Conservation (phyloP, 768 basidiomycete species). For the Dentipellis sp. region DNA sequence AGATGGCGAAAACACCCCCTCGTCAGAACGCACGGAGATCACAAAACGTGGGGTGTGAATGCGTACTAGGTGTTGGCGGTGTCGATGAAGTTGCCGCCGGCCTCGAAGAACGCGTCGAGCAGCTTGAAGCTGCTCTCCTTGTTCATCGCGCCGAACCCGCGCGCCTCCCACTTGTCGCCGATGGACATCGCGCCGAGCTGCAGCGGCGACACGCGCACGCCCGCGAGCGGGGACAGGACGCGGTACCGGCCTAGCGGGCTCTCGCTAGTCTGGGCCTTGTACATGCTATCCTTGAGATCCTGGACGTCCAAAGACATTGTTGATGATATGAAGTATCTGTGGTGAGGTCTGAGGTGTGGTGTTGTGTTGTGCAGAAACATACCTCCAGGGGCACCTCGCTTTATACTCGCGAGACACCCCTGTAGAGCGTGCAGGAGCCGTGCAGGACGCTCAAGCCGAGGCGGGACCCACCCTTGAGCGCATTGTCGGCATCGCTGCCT, state of each 20-base stretch:
- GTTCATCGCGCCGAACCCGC: conserved; percentile 27
- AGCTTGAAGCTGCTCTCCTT: conserved; percentile 27
- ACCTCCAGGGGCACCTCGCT: background rate
- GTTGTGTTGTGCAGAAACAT: background rate
- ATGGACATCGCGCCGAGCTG: conserved; percentile 17
- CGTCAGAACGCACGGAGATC: conserved; percentile 17
- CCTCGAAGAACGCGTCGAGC: conserved; percentile 26
- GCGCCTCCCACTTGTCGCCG: conserved; percentile 12
- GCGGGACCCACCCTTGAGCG: background rate
- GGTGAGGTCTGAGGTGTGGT: background rate
- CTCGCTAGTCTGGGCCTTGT: background rate
- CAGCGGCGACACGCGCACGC: conserved; percentile 19
- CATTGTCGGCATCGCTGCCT: background rate
- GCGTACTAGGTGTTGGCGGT: background rate
- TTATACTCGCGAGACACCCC: background rate
- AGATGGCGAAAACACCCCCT: background rate
- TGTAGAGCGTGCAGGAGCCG: background rate
- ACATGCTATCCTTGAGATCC: background rate
- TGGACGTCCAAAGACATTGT: background rate
- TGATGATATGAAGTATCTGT: background rate
- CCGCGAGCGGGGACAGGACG: conserved; percentile 12
- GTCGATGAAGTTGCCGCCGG: conserved; percentile 10
- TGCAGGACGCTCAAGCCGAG: background rate
- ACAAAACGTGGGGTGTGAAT: background rate
- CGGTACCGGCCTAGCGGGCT: conserved; percentile 12